These are phyloP conservation scores for Oxyria digyna DNA, from an alignment of 148 eudicot species.

Conservation along the genomic window DNA sequence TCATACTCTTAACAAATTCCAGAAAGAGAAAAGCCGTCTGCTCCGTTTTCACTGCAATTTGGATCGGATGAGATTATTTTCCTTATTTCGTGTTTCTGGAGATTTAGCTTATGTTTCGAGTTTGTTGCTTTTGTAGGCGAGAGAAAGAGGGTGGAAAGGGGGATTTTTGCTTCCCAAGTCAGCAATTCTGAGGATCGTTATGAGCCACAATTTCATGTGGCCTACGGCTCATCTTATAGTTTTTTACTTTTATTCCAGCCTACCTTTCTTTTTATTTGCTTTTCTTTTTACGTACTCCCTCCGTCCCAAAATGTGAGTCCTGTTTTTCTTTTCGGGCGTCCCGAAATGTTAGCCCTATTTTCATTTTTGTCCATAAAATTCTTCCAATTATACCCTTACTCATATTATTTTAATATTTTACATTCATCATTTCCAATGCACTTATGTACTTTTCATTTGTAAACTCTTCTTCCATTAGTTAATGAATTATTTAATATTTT, in stretches of 20 bases:
- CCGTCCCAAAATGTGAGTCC: too few species aligned
- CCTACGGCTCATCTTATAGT: slow-evolving; percentile 18
- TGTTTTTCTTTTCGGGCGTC: too few species aligned
- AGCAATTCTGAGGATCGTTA: slow-evolving; percentile 11
- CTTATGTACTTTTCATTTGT: too few species aligned
- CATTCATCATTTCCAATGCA: too few species aligned
- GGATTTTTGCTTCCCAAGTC: background rate
- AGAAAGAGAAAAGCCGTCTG: background rate
- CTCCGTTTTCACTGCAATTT: background rate
- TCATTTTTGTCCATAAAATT: too few species aligned
- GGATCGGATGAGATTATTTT: background rate
- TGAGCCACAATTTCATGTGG: slow-evolving; percentile 58
- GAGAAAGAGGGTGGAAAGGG: background rate
- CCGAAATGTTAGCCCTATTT: too few species aligned
- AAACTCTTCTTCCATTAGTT: too few species aligned
- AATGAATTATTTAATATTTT: too few species aligned
- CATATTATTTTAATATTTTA: too few species aligned
- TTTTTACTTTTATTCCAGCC: background rate
- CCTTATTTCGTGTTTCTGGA: background rate
- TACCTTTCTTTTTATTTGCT: background rate
- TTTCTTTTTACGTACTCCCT: too few species aligned
- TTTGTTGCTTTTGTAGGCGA: too few species aligned
- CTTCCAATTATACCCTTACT: too few species aligned
- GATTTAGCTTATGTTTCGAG: background rate
- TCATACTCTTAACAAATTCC: background rate